Base-by-base conservation (phyloP, 768 basidiomycete species). In the Rubroboletus satanas region DNA sequence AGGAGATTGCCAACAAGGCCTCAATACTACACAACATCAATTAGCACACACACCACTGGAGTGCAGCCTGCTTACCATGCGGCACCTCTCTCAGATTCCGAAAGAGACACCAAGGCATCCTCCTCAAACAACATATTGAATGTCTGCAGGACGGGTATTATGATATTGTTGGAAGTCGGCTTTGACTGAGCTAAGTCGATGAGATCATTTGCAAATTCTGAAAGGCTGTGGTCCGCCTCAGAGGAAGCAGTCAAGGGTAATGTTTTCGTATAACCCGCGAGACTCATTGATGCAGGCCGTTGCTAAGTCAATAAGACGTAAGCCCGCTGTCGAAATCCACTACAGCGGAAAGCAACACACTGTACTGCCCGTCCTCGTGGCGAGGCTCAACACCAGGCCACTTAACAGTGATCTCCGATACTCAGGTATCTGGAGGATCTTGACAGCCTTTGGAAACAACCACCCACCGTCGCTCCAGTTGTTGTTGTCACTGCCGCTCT, bases 101-200 rank as follows among this genome's bases (percentile, higher is more conserved):
- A 66, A 35, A 91, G 72, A 38, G 71, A 67, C 32, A 73, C 71
- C 52, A 94, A 71, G 3, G 75, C 78, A 52, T 86, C 86, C 36
- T 79, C 83, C 62, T 91, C 87, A 7, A 93, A 75, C 29, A 98
- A 71, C 28, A 87, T 70, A 57, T 84, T 84, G 51, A 92, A 81
- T 2, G 87, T 85, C 62, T 90, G 85, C 56, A 97, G 70, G 11
- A 88, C 79, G 0, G 96, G 94, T n/a, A 97, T 76, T 38, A 96
- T 85, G 29, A 90, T 73, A 10, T 78, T 73, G 65, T 97, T 98
- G 9, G 80, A 78, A 12, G 75, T 69, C 36, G 83, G 61, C 57
- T 87, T 82, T 33, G 74, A 62, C 54, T 79, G 77, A 0, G 79
- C 83, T 54, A 83, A 76, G 5, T 67, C 66, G 23, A 85, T 56